These are phyloP conservation scores for Coccomyxa subellipsoidea DNA, from an alignment of 163 green algal genomes.

Conservation along the genomic window DNA sequence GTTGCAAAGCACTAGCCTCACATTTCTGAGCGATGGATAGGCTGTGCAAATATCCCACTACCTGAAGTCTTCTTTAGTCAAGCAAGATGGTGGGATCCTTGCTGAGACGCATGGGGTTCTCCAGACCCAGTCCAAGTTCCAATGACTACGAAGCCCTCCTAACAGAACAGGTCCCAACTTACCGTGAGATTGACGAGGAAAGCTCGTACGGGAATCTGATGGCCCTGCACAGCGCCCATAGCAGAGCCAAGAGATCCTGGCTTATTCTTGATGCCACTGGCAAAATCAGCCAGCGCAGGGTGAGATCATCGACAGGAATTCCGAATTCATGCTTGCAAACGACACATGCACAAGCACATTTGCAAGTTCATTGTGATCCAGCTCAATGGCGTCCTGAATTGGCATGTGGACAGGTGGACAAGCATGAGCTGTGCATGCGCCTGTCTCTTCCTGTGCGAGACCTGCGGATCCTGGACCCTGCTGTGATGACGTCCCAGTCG, in stretches of 20 bases:
- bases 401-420: conserved; percentile 34
- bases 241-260: not conserved
- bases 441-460: conserved; percentile 45
- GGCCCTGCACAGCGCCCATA: not conserved
- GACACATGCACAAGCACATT: not conserved
- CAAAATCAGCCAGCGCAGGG: not conserved
- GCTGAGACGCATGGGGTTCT: not conserved
- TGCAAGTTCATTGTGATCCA: too few relatives aligned
- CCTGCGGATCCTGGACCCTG: conserved; percentile 42
- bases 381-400: too few relatives aligned
- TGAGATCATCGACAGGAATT: too few relatives aligned
- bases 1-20: too few relatives aligned
- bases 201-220: not conserved
- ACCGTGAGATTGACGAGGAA: not conserved
- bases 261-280: not conserved
- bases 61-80: too few relatives aligned
- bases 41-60: too few relatives aligned
- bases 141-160: not conserved
- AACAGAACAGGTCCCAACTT: too few relatives aligned
- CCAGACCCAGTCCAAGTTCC: not conserved
- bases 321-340: not conserved
- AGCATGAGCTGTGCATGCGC: conserved; percentile 32
- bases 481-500: conserved; percentile 38
- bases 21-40: too few relatives aligned
- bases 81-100: not conserved